These are phyloP conservation scores for Carex arenaria DNA, from an alignment of 202 grass and related monocot species.

Conservation along the genomic window DNA sequence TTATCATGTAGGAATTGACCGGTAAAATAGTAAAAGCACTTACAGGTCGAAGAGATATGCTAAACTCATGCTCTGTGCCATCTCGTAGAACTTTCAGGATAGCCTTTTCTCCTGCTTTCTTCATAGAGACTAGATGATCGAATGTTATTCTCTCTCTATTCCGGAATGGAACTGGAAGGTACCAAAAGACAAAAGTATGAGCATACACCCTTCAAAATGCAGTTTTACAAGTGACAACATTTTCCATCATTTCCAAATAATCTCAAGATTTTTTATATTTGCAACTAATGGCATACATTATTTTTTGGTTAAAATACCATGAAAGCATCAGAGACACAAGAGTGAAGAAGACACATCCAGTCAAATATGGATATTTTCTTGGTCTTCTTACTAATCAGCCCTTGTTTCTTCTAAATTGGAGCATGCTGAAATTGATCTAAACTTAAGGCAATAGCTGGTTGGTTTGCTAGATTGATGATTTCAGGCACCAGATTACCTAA, in stretches of 20 bases:
- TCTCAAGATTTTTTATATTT: neutral
- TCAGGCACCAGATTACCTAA: neutral
- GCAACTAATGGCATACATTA: no score
- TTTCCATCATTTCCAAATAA: neutral
- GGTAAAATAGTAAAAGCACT: conserved; percentile 30
- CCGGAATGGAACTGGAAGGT: conserved; percentile 80
- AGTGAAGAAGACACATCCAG: neutral
- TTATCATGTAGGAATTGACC: conserved; percentile 14
- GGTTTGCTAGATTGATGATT: neutral
- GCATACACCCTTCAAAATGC: neutral
- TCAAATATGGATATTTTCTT: neutral
- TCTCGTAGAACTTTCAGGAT: conserved; percentile 73
- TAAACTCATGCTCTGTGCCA: conserved; percentile 69
- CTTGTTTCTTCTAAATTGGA: neutral
- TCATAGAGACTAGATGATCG: conserved; percentile 97
- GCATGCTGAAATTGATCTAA: neutral
- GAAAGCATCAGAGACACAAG: neutral
- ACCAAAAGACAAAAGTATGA: conserved; percentile 1
- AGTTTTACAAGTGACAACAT: neutral
- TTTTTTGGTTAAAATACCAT: neutral
- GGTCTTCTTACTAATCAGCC: neutral
- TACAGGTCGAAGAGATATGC: conserved; percentile 68
- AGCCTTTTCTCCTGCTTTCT: conserved; percentile 78
- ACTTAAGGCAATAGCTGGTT: neutral
- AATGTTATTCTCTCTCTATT: conserved; percentile 99